phyloP scores from a whole-genome alignment of 345 rosid genomes.

The Diplotaxis tenuifolia region DNA sequence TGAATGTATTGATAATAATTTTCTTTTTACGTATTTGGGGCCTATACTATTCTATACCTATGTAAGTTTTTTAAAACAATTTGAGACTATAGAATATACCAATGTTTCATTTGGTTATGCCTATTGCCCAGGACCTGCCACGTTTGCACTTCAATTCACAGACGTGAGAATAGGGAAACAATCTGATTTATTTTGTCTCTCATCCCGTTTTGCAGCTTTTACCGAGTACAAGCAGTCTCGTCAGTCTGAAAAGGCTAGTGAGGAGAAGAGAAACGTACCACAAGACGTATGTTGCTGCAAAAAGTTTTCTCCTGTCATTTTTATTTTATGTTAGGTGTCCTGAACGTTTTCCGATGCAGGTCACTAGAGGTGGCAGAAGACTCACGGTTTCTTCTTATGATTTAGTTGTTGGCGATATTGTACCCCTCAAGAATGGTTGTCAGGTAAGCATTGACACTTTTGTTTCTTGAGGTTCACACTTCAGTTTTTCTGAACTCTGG shows the following conservation, averaged over 20 bases:
- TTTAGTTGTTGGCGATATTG: conserved; percentile 82
- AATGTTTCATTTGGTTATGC: too few species aligned
- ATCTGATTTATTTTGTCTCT: background rate
- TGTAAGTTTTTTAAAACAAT: too few species aligned
- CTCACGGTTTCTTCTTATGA: conserved; percentile 64
- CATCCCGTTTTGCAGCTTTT: conserved; percentile 44
- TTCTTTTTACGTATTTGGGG: too few species aligned
- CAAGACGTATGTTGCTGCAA: conserved; percentile 45
- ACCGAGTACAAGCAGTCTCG: conserved; percentile 83
- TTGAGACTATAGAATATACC: too few species aligned
- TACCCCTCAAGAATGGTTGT: conserved; percentile 79
- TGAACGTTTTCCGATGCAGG: conserved; percentile 43
- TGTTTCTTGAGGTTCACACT: background rate
- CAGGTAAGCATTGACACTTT: conserved; percentile 50
- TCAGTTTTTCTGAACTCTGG: background rate
- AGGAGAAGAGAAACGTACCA: conserved; percentile 73
- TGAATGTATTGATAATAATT: too few species aligned
- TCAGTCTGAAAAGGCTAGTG: conserved; percentile 68
- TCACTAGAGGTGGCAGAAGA: conserved; percentile 67
- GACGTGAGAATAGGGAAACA: background rate
- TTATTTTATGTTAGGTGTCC: conserved; percentile 1
- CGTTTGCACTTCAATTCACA: background rate
- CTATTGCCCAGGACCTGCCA: too few species aligned
- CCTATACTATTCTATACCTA: too few species aligned
- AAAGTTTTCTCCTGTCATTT: background rate